Evolutionary conservation across 192 early-diverging fungal species (phyloP).

Genomic region (Gonapodya sp.): DNA sequence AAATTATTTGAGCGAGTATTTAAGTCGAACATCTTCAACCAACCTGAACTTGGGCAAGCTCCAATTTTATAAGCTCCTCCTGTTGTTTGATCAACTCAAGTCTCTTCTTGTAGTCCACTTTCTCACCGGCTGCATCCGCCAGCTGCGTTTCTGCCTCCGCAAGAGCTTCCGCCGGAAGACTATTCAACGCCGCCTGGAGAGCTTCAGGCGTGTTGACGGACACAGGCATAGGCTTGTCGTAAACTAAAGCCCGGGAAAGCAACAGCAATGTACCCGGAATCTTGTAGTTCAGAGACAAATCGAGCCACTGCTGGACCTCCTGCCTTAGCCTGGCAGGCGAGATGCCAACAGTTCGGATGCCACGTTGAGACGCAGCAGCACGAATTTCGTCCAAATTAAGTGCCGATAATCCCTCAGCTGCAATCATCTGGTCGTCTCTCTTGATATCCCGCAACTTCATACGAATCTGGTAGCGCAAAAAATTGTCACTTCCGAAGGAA

Average conservation of each 20-base stretch:
- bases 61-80: conserved; percentile 93
- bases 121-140: conserved; percentile 67
- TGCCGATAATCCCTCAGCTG: conserved; percentile 75
- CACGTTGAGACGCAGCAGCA: conserved; percentile 75
- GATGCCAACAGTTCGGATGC: conserved; percentile 79
- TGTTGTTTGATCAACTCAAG: conserved; percentile 90
- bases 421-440: conserved; percentile 82
- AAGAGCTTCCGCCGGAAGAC: conserved; percentile 78
- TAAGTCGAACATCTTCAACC: too few relatives aligned
- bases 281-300: conserved; percentile 83
- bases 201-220: conserved; percentile 52
- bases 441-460: conserved; percentile 76
- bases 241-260: conserved; percentile 74
- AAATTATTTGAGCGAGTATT: too few relatives aligned
- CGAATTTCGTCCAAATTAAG: conserved; percentile 83
- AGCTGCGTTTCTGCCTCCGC: conserved; percentile 80
- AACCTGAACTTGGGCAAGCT: conserved; percentile 75
- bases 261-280: conserved; percentile 85
- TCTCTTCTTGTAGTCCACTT: conserved; percentile 68
- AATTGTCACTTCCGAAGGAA: conserved; percentile 96
- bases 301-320: conserved; percentile 89
- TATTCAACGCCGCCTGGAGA: conserved; percentile 82
- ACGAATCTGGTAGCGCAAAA: conserved; percentile 85
- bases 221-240: conserved; percentile 43
- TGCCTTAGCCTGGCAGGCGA: conserved; percentile 79